A percentile compares a stretch with the other conserved stretches of the same genome.
Conservation (phyloP, 1,284 basidiomycete genomes). For the Apiotrichum sp. region DNA sequence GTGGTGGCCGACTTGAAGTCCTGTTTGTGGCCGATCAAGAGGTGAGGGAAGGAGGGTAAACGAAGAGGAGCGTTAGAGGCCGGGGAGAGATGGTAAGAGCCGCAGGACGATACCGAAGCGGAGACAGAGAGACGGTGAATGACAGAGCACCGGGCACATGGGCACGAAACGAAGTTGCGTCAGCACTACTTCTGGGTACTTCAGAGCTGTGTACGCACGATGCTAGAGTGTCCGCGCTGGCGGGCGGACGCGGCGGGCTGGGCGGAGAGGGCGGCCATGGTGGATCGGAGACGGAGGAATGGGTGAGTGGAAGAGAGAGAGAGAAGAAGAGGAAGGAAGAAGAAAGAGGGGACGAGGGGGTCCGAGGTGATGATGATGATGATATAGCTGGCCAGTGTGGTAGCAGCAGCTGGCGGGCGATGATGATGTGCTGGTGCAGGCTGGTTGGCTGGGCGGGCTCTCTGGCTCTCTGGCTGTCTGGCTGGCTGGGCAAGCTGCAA, state of each 20-base stretch:
- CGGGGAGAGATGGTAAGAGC: neutral
- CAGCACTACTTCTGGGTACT: neutral
- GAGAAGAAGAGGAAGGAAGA: neutral
- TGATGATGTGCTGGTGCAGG: too few species aligned
- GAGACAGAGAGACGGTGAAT: neutral
- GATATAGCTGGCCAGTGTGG: too few species aligned
- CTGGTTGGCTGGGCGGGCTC: too few species aligned
- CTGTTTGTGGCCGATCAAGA: conserved; percentile 13
- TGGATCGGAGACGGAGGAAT: conserved; percentile 1
- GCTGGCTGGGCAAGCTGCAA: too few species aligned
- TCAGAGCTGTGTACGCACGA: conserved; percentile 35
- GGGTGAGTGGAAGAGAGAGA: neutral
- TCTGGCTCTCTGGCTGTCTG: too few species aligned
- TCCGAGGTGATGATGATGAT: neutral
- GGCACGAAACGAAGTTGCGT: conserved; percentile 5
- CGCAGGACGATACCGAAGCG: neutral
- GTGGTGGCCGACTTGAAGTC: conserved; percentile 98
- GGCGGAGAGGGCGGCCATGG: conserved; percentile 22
- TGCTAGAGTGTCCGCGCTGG: conserved; percentile 47
- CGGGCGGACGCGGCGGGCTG: conserved; percentile 31
- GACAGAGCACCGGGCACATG: neutral
- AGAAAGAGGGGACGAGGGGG: too few species aligned
- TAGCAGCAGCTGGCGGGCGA: too few species aligned
- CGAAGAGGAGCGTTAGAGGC: too few species aligned
- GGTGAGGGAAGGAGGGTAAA: too few species aligned